Base-by-base conservation (phyloP, 192 early-diverging fungal genomes). In the Funneliformis geosporum region DNA sequence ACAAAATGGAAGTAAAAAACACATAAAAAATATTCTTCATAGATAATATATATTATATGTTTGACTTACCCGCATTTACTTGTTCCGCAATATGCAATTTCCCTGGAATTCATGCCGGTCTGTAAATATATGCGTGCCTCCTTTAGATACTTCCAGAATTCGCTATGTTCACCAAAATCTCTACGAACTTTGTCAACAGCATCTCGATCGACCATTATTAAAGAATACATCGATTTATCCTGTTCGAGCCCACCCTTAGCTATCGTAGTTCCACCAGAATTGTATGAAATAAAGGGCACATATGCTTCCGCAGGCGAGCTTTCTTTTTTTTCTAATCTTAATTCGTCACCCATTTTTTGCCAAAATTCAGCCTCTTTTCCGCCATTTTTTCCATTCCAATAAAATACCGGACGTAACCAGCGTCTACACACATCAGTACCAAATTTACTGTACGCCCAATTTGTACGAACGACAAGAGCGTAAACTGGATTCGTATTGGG, bases 401-500 rank as follows among this genome's bases (percentile, higher is more conserved):
- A 90, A 70, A 90, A 80, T 0, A 85, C 85, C 14, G 89, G 88
- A 64, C 80, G 69, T 39, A 90, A 80, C 87, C 88, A 90, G 12
- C 77, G 70, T 6, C 73, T 33, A n/a, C 78, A 79, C 21, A 82
- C 82, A 4, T 50, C 72, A 4, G 33, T 23, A 0, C 89, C 89
- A 79, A 90, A 89, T 66, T 74, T 80, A 18, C 62, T 68, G 21
- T 77, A 75, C 12, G 88, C 88, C 82, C 87, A 90, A 9, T 80
- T 80, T n/a, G 88, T 89, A 2, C 88, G 83, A 8, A 88, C 87
- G 1, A 90, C 85, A 0, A 90, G 78, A 10, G 87, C 88, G 84
- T 90, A 90, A 0, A 89, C 89, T 0, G 89, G 89, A 47, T 87
- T 87, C 12, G 88, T 90, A 72, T 89, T 89, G 18, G 89, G 89